These are phyloP conservation scores for Oryza longistaminata DNA, from an alignment of 176 grass and related monocot species.

Conservation along the genomic window DNA sequence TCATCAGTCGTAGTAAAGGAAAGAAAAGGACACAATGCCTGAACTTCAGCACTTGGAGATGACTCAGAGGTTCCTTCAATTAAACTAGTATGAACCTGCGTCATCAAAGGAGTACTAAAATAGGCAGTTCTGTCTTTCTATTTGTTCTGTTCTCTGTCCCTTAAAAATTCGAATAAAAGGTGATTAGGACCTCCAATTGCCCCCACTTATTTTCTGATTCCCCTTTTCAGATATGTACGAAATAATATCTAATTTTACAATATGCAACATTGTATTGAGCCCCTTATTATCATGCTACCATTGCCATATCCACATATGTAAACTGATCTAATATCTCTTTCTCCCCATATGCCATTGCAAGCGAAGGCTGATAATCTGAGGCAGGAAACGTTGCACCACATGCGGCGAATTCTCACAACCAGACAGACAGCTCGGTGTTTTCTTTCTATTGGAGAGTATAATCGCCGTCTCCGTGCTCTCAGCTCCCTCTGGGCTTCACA, in stretches of 20 bases:
- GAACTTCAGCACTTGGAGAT: slow-evolving; percentile 34
- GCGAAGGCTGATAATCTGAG: slow-evolving; percentile 85
- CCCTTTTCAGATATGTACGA: background rate
- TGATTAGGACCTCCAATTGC: slow-evolving; percentile 4
- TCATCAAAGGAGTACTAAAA: slow-evolving; percentile 31
- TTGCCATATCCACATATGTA: background rate
- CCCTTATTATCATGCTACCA: slow-evolving; percentile 12
- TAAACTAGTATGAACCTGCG: slow-evolving; percentile 34
- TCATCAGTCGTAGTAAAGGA: slow-evolving; percentile 34
- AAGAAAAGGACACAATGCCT: slow-evolving; percentile 45
- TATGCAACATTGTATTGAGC: slow-evolving; percentile 6
- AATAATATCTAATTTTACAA: background rate
- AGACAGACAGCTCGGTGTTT: slow-evolving; percentile 72
- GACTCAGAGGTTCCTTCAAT: slow-evolving; percentile 19
- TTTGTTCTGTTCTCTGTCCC: background rate
- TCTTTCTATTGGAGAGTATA: slow-evolving; percentile 82
- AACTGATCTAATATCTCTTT: background rate
- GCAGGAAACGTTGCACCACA: slow-evolving; percentile 78
- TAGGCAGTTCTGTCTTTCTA: slow-evolving; percentile 6
- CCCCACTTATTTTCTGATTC: background rate
- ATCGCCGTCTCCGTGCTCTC: slow-evolving; percentile 78
- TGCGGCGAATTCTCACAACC: slow-evolving; percentile 66
- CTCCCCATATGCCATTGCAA: background rate
- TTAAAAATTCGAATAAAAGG: slow-evolving; percentile 15
- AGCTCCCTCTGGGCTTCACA: slow-evolving; percentile 88